phyloP scores from a whole-genome alignment of 2,329 filamentous ascomycete genomes.

The Pseudogymnoascus sp. region DNA sequence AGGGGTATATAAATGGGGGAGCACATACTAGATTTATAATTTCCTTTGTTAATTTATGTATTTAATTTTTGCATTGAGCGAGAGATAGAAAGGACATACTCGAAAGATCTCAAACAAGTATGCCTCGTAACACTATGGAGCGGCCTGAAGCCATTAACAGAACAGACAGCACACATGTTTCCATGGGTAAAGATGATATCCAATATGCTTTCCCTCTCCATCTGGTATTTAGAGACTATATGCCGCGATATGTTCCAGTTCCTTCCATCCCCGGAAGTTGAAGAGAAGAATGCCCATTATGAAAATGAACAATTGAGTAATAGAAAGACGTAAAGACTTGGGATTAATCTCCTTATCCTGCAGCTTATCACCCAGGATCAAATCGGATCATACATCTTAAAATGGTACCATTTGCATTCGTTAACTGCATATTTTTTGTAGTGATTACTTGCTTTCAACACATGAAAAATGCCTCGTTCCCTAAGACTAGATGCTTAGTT shows the following conservation, averaged over 20 bases:
- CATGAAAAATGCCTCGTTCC: background rate
- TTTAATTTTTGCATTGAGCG: background rate
- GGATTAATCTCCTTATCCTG: background rate
- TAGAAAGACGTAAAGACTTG: background rate
- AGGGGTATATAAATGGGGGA: background rate
- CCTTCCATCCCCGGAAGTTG: background rate
- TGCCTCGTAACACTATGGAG: background rate
- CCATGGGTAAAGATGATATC: background rate
- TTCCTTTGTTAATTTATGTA: background rate
- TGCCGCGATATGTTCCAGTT: background rate
- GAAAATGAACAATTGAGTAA: background rate
- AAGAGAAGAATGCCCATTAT: background rate
- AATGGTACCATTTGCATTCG: background rate
- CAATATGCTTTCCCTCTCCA: background rate
- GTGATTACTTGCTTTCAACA: background rate
- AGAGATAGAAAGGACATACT: background rate
- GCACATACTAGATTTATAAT: background rate
- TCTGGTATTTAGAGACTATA: background rate
- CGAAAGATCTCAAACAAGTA: background rate
- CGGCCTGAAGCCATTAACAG: background rate
- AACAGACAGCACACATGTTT: background rate
- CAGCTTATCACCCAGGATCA: background rate
- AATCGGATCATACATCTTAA: background rate
- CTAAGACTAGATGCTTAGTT: background rate
- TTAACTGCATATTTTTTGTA: background rate